phyloP scores from a whole-genome alignment of 2,329 filamentous ascomycete species.

The Annulohypoxylon truncatum region DNA sequence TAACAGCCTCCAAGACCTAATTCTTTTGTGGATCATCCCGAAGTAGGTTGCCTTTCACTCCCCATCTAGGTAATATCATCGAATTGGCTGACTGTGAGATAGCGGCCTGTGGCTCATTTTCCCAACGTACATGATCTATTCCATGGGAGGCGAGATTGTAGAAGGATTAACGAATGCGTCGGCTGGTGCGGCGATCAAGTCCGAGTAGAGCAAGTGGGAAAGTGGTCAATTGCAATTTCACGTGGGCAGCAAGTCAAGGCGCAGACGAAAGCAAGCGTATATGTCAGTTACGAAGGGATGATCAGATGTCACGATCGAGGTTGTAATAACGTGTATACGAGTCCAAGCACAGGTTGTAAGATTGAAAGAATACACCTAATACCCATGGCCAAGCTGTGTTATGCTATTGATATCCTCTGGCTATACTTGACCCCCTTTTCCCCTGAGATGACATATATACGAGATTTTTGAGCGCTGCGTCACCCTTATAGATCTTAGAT shows the following conservation, averaged over 20 bases:
- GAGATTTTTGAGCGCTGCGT: background rate
- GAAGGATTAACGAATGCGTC: slow-evolving; percentile 57
- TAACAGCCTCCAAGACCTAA: slow-evolving; percentile 58
- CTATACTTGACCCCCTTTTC: background rate
- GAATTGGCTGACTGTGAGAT: background rate
- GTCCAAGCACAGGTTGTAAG: slow-evolving; percentile 3
- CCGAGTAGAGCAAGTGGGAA: slow-evolving; percentile 50
- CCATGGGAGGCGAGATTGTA: slow-evolving; percentile 62
- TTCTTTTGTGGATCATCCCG: slow-evolving; percentile 68
- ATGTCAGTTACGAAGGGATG: background rate
- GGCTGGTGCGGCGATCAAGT: slow-evolving; percentile 51
- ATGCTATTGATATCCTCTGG: background rate
- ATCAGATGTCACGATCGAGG: slow-evolving; percentile 3
- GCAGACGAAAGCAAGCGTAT: background rate
- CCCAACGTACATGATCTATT: slow-evolving; percentile 63
- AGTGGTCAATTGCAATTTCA: background rate
- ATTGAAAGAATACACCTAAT: background rate
- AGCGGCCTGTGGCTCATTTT: slow-evolving; percentile 68
- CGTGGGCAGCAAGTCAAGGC: background rate
- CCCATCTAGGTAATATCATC: background rate
- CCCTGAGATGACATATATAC: background rate
- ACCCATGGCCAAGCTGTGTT: background rate
- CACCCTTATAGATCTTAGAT: background rate
- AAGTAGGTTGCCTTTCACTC: slow-evolving; percentile 65
- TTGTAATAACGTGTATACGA: slow-evolving; percentile 5